Evolutionary conservation across 1,284 basidiomycete genomes (phyloP), one percentile per base, ranked within the genome.

Genomic region (Psilocybe mexicana): DNA sequence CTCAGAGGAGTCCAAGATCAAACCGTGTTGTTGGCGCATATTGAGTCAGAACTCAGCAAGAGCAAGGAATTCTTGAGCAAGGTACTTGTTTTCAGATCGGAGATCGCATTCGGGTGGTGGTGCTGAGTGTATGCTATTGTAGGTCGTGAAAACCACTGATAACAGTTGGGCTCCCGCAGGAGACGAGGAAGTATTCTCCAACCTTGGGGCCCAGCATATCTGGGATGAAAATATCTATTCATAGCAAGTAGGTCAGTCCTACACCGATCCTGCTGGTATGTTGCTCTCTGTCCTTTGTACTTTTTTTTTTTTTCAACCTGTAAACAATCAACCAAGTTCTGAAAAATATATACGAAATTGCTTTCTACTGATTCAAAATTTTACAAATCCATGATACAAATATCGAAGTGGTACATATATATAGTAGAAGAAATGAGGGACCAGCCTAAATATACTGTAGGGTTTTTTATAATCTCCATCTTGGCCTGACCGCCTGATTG

Each of bases 11-110:
- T 85, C 2, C 86, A 89, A 68, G 69, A 71, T 48, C 88, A 90
- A 66, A 77, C 79, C 12, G 69, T 70, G 26, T 61, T 79, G 6
- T 76, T 92, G 28, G 72, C 70, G 11, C 71, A 69, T 52, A 68
- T 90, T 6, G 88, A 92, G 66, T 72, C 76, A 56, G 80, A 85
- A 58, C 73, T 86, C 67, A 81, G 78, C 36, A 74, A 78, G 66
- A 88, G 83, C 70, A 85, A 77, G 63, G 89, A 90, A 45, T 92
- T 83, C 61, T 66, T 91, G 65, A 75, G 65, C 26, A 92, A 90
- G 80, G 88, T 55, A 12, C 43, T 44, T 51, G 8, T 40, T 44
- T 42, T 30, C 8, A 28, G 26, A 14, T 28, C 40, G 6, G 3
- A 12, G 25, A 18, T 43, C 7, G 14, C 23, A 18, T 54, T 30